Evolutionary conservation across 352 stramenopile genomes (phyloP), one percentile per base, ranked within the genome.

Genomic region (Globisporangium radiosum): DNA sequence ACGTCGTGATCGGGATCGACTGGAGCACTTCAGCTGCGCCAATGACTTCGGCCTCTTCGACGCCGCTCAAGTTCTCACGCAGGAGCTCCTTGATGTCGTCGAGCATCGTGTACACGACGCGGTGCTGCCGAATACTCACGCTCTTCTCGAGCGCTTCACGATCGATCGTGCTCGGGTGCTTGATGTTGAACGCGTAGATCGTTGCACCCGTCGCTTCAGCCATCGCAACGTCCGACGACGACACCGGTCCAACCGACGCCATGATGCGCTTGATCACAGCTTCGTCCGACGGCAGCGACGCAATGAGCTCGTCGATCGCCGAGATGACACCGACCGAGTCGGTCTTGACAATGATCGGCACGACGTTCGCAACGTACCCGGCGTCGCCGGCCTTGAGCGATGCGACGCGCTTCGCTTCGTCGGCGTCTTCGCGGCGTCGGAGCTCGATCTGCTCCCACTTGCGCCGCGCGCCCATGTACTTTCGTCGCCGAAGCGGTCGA

Each of bases 291-390:
- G 75, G 76, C 56, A 97, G 64, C 17, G 82, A 78, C 49, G 81
- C 71, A 55, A 94, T 84, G 36, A 95, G 71, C n/a, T 92, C 77
- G 57, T 90, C 78, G 47, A 92, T 92, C 56, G 97, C 97, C 57
- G 98, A 85, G 25, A 98, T 95, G 45, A 97, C 95, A 52, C 97
- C 97, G 55, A 98, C 92, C n/a, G 96, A 94, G 70, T 99, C 97
- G 13, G 96, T 97, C 78, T 99, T 99, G 37, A 99, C 79, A 38
- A 99, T 87, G 51, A 99, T 96, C 38, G 93, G 96, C 61, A 99
- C 92, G 63, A 98, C 81, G 60, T 96, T 95, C 14, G 84, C 71
- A 59, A 98, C 81, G 65, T 98, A 97, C 0, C 70, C 77, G 15
- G 87, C 75, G 52, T 91, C 81, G 54, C 81, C 81, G 7, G 77